Conservation (phyloP, 495 filamentous ascomycete species). For the Xylaria grammica region DNA sequence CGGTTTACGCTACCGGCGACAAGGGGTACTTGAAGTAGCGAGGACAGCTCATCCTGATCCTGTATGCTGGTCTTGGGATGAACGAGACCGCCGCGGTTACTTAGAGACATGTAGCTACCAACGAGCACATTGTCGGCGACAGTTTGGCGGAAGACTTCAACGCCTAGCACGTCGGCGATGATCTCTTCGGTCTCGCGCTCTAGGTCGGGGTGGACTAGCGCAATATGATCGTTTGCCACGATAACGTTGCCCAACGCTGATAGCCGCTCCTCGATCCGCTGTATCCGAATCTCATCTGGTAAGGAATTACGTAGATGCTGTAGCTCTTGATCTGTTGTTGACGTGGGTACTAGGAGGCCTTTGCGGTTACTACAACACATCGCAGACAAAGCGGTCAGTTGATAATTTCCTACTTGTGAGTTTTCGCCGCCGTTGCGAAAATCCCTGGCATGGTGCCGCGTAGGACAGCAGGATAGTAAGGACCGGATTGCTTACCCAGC, state of each 20-base stretch:
- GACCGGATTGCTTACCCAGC: conserved; percentile 70
- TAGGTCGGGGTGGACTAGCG: conserved; percentile 93
- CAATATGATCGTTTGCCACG: conserved; percentile 94
- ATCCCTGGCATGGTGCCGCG: not conserved
- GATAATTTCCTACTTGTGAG: conserved; percentile 18
- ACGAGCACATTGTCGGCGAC: conserved; percentile 96
- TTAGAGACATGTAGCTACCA: conserved; percentile 93
- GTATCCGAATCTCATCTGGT: conserved; percentile 87
- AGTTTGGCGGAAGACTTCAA: conserved; percentile 98
- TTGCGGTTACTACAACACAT: conserved; percentile 79
- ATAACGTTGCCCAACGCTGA: conserved; percentile 98
- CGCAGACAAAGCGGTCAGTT: conserved; percentile 13
- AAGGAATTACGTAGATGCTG: conserved; percentile 94
- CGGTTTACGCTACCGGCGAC: conserved; percentile 94
- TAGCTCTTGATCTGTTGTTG: conserved; percentile 96
- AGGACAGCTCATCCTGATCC: conserved; percentile 96
- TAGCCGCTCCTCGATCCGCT: conserved; percentile 93
- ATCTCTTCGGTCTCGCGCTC: conserved; percentile 96
- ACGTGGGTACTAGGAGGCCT: conserved; percentile 93
- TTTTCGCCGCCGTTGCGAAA: conserved; percentile 6
- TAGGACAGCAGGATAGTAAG: not conserved
- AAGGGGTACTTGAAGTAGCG: conserved; percentile 90
- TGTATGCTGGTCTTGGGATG: conserved; percentile 96
- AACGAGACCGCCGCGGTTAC: conserved; percentile 95
- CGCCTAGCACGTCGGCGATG: conserved; percentile 93